Percentiles rank a stretch among this genome's conserved stretches.
phyloP scores from a whole-genome alignment of 441 rosid species.

The Pelargonium fulgidum region DNA sequence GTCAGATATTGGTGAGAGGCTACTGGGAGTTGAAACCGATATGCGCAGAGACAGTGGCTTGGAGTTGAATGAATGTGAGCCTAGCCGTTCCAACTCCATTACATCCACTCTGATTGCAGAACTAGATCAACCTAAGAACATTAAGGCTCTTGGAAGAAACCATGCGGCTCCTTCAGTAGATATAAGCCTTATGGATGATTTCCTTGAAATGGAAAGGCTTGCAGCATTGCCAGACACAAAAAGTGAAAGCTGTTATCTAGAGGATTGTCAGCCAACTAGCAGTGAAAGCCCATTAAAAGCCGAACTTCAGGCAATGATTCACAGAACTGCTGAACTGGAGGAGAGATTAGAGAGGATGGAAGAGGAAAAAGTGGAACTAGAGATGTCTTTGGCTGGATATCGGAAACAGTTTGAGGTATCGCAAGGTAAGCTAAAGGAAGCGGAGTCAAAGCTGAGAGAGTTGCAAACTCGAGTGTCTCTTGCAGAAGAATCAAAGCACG shows the following conservation, averaged over 20 bases:
- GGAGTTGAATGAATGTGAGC: too few species aligned
- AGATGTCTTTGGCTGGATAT: too few species aligned
- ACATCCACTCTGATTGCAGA: too few species aligned
- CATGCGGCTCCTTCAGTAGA: conserved; percentile 12
- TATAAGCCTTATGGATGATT: conserved; percentile 58
- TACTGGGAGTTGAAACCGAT: too few species aligned
- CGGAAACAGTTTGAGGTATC: conserved; percentile 18
- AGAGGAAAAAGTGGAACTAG: too few species aligned
- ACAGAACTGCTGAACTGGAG: conserved; percentile 49
- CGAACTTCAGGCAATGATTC: conserved; percentile 42
- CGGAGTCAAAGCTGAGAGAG: too few species aligned
- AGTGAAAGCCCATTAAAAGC: conserved; percentile 31
- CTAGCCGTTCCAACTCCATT: too few species aligned
- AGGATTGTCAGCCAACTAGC: not conserved
- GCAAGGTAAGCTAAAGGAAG: conserved; percentile 19
- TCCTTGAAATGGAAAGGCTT: conserved; percentile 91
- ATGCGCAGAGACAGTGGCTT: too few species aligned
- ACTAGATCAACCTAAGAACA: conserved; percentile 7
- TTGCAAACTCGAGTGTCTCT: conserved; percentile 24
- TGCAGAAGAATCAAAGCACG: conserved; percentile 47
- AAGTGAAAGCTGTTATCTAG: conserved; percentile 22
- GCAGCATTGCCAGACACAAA: conserved; percentile 32
- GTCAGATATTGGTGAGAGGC: conserved; percentile 29
- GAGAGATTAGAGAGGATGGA: conserved; percentile 29
- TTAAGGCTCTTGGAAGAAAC: conserved; percentile 32